Evolutionary conservation across 257 asterid species (phyloP).

Genomic region (Gentiana straminea): DNA sequence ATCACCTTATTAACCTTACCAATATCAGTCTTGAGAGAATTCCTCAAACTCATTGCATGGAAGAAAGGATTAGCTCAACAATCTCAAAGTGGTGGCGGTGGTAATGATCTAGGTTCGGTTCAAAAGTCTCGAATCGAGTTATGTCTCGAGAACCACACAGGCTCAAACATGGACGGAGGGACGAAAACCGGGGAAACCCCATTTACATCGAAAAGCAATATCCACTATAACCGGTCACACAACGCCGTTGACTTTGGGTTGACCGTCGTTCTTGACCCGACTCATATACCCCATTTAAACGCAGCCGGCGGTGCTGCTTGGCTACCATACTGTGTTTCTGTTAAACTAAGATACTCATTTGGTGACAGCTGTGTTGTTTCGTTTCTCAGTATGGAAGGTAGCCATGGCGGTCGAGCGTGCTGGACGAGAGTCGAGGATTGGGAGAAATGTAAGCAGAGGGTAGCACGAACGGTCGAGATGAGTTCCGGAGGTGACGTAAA

Average conservation of each 20-base stretch:
- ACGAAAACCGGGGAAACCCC: constrained; percentile 24
- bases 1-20: constrained; percentile 90
- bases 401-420: constrained; percentile 99
- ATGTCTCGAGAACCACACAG: constrained; percentile 90
- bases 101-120: constrained; percentile 60
- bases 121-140: constrained; percentile 94
- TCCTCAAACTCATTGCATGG: constrained; percentile 95
- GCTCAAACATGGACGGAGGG: constrained; percentile 44
- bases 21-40: constrained; percentile 84
- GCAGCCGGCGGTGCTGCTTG: constrained; percentile 99
- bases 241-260: constrained; percentile 88
- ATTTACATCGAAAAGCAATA: constrained; percentile 69
- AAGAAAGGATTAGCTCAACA: constrained; percentile 76
- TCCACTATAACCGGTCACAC: constrained; percentile 69
- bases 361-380: constrained; percentile 62
- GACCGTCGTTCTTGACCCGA: constrained; percentile 87
- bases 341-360: constrained; percentile 66
- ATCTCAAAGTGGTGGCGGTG: constrained; percentile 26
- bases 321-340: constrained; percentile 94
- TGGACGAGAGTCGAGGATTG: constrained; percentile 79
- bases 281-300: constrained; percentile 79
- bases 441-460: constrained; percentile 87
- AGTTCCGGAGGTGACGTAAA: constrained; percentile 42
- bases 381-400: constrained; percentile 94
- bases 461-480: constrained; percentile 53